A percentile compares a stretch with the other conserved stretches of the same genome.
Evolutionary conservation across 164 flowering plant genomes (phyloP).

Genomic region (Vitis rotundifolia): DNA sequence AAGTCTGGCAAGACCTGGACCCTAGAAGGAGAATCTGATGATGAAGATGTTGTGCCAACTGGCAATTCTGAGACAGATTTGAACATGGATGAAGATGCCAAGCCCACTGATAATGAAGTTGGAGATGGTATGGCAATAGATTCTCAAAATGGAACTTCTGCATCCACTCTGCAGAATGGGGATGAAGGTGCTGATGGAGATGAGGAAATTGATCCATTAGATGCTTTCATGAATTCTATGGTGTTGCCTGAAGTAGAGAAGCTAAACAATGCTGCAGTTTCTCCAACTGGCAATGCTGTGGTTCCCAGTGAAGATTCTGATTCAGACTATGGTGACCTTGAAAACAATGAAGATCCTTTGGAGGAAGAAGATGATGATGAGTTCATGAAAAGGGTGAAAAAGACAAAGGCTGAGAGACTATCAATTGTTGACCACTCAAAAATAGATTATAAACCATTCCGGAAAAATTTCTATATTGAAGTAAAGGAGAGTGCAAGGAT

Average conservation of each 20-base stretch:
- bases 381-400: conserved; percentile 95
- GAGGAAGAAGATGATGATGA: conserved; percentile 97
- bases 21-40: conserved; percentile 93
- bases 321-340: conserved; percentile 67
- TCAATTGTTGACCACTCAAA: conserved; percentile 92
- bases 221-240: conserved; percentile 95
- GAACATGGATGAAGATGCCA: conserved; percentile 45
- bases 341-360: conserved; percentile 48
- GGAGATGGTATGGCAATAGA: conserved; percentile 52
- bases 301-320: conserved; percentile 90
- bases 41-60: conserved; percentile 55
- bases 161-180: conserved; percentile 24
- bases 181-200: conserved; percentile 40
- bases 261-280: conserved; percentile 32
- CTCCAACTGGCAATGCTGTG: conserved; percentile 32
- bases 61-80: conserved; percentile 43
- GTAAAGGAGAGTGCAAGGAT: conserved; percentile 84
- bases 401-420: conserved; percentile 88
- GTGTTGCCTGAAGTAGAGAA: conserved; percentile 93
- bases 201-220: conserved; percentile 92
- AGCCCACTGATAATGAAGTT: conserved; percentile 25
- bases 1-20: conserved; percentile 88
- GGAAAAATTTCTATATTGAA: conserved; percentile 92
- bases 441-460: conserved; percentile 72
- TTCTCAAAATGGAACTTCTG: conserved; percentile 31